A percentile compares a stretch with the other conserved stretches of the same genome.
phyloP scores from a whole-genome alignment of 768 basidiomycete species.

The Hemileccinum impolitum region DNA sequence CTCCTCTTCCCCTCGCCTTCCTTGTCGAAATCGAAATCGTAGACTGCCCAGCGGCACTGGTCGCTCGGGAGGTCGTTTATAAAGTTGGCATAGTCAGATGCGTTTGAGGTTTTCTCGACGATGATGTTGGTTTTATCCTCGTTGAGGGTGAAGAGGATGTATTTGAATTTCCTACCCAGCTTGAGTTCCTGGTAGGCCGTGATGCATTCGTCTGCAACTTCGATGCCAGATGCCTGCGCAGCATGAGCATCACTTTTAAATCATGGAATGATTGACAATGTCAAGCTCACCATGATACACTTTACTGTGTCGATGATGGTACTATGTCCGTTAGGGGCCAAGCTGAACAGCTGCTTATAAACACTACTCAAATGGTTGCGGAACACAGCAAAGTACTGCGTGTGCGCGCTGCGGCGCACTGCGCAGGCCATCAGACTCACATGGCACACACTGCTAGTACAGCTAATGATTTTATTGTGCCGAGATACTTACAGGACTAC shows the following conservation, averaged over 20 bases:
- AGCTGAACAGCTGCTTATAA: conserved; percentile 12
- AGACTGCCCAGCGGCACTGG: conserved; percentile 87
- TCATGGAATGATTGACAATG: background rate
- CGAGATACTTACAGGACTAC: conserved; percentile 6
- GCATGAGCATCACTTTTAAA: background rate
- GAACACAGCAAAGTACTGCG: background rate
- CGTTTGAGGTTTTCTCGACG: conserved; percentile 61
- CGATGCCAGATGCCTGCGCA: conserved; percentile 36
- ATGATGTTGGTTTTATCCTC: conserved; percentile 64
- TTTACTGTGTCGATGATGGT: background rate
- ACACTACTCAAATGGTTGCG: background rate
- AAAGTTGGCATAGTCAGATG: conserved; percentile 67
- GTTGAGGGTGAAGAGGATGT: conserved; percentile 77
- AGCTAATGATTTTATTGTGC: background rate
- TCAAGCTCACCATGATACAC: conserved; percentile 25
- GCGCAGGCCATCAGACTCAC: background rate
- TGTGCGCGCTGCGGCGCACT: conserved; percentile 9
- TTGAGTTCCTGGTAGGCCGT: conserved; percentile 22
- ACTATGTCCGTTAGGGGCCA: conserved; percentile 14
- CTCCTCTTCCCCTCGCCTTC: conserved; percentile 64
- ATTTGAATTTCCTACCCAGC: conserved; percentile 57
- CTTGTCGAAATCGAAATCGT: conserved; percentile 83
- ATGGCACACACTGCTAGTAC: conserved; percentile 1
- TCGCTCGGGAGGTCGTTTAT: conserved; percentile 65
- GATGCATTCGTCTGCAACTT: conserved; percentile 51